Base-by-base conservation (phyloP, 768 basidiomycete species). In the Hydnomerulius pinastri region DNA sequence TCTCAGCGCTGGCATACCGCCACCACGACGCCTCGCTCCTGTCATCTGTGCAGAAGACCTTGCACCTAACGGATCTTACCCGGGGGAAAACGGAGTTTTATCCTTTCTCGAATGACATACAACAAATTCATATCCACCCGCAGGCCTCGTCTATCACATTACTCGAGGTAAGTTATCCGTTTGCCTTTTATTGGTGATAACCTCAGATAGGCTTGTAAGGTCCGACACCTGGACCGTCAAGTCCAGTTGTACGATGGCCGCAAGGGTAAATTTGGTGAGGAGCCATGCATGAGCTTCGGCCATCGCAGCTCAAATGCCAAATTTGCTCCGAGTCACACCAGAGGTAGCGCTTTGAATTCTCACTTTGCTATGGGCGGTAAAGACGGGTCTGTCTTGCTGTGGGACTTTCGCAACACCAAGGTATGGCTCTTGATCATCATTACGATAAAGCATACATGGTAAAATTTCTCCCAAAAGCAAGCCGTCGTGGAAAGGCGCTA, bases 321-420 rank as follows among this genome's bases (percentile, higher is more conserved):
- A 35, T 57, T 63, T 46, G 43, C 61, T 28, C 52, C 55, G 27
- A 58, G 64, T 27, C 69, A 67, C 49, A 66, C 64, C 33, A 69
- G 73, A 46, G 78, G 80, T 53, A 75, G 68, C 58, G 71, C 62
- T 41, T 60, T 61, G 57, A 65, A 65, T 49, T 69, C 65, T 44
- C 68, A 75, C 50, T 81, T 79, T 62, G 73, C 71, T 30, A 75
- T 73, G 49, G 76, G 77, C 15, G 77, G 69, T 58, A 64, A 66
- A 28, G 79, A 81, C 54, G 74, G 76, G 15, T 56, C 54, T 24
- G 69, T 79, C 24, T 58, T 71, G 11, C 56, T 78, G 24, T 80
- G 79, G 77, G 81, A 82, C 59, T 77, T 72, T 63, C 71, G 80
- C 25, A 77, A 77, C 43, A 55, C 51, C 12, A 74, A 74, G 71